Conservation (phyloP, 1,139 yeast species). For the Geotrichum fermentans region DNA sequence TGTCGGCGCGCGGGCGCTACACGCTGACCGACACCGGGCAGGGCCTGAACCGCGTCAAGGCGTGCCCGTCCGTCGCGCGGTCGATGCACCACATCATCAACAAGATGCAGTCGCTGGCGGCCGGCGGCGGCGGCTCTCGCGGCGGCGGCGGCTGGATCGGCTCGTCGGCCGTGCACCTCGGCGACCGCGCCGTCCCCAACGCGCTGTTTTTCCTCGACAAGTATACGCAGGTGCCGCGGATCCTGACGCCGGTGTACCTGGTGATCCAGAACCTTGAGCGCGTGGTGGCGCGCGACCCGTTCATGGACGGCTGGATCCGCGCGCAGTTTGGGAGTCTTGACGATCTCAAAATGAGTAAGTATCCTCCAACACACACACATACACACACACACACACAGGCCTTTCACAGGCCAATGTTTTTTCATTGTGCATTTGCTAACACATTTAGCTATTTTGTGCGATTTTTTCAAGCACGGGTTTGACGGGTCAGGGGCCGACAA, state of each 20-base stretch:
- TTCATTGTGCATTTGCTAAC: not conserved
- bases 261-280: slow-evolving; percentile 51
- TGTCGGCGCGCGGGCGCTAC: slow-evolving; percentile 44
- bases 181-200: slow-evolving; percentile 75
- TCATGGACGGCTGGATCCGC: slow-evolving; percentile 47
- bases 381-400: not conserved
- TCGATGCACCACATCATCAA: slow-evolving; percentile 62
- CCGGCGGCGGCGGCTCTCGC: no score
- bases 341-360: slow-evolving; percentile 42
- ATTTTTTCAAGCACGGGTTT: slow-evolving; percentile 69
- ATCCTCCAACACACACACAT: not conserved
- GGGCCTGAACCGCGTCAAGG: slow-evolving; percentile 65
- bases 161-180: slow-evolving; percentile 67
- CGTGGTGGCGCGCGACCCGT: slow-evolving; percentile 43
- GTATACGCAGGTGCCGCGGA: slow-evolving; percentile 68
- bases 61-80: slow-evolving; percentile 61
- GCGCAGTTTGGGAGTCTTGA: slow-evolving; percentile 53
- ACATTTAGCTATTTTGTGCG: slow-evolving; percentile 46
- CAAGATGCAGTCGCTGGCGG: slow-evolving; percentile 54
- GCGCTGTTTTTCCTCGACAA: slow-evolving; percentile 70
- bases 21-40: slow-evolving; percentile 66
- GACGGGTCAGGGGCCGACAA: slow-evolving; percentile 76
- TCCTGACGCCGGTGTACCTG: slow-evolving; percentile 61
- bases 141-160: slow-evolving; percentile 75
- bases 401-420: not conserved